A percentile compares a stretch with the other conserved stretches of the same genome.
These are phyloP conservation scores for Sinapis alba DNA, from an alignment of 441 rosid species.

Conservation along the genomic window DNA sequence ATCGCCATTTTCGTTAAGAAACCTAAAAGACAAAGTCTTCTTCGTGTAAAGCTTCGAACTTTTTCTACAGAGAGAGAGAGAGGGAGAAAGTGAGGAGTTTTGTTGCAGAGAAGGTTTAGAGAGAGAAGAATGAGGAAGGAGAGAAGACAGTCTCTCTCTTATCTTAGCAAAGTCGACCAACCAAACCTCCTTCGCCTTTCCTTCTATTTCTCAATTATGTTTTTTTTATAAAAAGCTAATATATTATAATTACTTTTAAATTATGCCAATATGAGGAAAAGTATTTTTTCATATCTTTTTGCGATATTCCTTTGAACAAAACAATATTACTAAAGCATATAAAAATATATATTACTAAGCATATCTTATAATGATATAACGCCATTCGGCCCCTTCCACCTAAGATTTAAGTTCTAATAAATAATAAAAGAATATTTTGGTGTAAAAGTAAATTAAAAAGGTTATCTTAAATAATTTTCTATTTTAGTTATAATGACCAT, in stretches of 20 bases:
- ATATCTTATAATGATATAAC: not conserved
- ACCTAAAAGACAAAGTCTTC: slow-evolving; percentile 17
- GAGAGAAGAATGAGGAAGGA: slow-evolving; percentile 29
- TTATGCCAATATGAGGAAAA: not conserved
- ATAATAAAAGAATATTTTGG: not conserved
- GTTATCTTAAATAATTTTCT: too few species aligned
- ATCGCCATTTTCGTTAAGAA: slow-evolving; percentile 68
- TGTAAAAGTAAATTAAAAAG: too few species aligned
- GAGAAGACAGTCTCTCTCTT: slow-evolving; percentile 54
- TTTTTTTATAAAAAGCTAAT: not conserved
- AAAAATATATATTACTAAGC: too few species aligned
- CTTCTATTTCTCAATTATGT: not conserved
- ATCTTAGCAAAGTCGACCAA: slow-evolving; percentile 60
- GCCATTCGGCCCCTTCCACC: not conserved
- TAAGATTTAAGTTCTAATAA: not conserved
- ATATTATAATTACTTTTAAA: not conserved
- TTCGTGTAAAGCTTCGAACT: not conserved
- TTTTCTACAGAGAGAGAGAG: slow-evolving; percentile 24
- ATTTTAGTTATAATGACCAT: not conserved
- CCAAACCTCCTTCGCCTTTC: slow-evolving; percentile 44
- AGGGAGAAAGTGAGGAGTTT: slow-evolving; percentile 29
- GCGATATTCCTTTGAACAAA: not conserved
- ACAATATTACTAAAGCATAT: too few species aligned
- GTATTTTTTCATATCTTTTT: not conserved
- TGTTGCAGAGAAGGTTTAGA: slow-evolving; percentile 32